Evolutionary conservation across 202 grass and related monocot species (phyloP).

Genomic region (Schoenoplectus tabernaemontani): DNA sequence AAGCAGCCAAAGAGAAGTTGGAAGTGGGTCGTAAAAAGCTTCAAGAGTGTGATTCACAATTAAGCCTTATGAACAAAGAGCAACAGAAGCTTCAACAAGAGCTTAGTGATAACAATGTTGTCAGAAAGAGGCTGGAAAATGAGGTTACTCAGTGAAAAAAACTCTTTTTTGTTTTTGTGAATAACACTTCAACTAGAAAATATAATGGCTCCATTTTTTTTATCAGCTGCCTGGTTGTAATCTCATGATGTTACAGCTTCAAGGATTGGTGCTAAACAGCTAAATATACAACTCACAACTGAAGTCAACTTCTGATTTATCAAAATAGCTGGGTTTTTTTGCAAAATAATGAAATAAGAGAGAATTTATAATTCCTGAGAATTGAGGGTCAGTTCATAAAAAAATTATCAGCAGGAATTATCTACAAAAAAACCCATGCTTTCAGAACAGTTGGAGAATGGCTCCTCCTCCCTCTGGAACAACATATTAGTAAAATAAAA

Average conservation of each 20-base stretch:
- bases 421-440: too few relatives aligned
- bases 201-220: not conserved
- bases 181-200: not conserved
- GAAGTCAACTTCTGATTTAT: not conserved
- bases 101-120: slow-evolving; percentile 62
- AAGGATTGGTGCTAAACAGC: not conserved
- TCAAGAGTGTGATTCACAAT: slow-evolving; percentile 81
- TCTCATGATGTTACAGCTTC: not conserved
- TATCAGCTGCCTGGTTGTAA: too few relatives aligned
- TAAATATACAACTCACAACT: slow-evolving; percentile 10
- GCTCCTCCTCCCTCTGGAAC: not conserved
- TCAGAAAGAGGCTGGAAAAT: slow-evolving; percentile 95
- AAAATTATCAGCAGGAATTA: too few relatives aligned
- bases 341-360: not conserved
- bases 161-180: not conserved
- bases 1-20: slow-evolving; percentile 68
- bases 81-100: slow-evolving; percentile 73
- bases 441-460: not conserved
- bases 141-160: slow-evolving; percentile 42
- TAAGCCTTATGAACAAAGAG: slow-evolving; percentile 53
- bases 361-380: not conserved
- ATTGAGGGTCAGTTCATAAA: not conserved
- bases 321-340: not conserved
- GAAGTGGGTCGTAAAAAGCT: slow-evolving; percentile 57
- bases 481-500: not conserved